Evolutionary conservation across 257 asterid genomes (phyloP), one percentile per base, ranked within the genome.

Genomic region (Penstemon barbatus): DNA sequence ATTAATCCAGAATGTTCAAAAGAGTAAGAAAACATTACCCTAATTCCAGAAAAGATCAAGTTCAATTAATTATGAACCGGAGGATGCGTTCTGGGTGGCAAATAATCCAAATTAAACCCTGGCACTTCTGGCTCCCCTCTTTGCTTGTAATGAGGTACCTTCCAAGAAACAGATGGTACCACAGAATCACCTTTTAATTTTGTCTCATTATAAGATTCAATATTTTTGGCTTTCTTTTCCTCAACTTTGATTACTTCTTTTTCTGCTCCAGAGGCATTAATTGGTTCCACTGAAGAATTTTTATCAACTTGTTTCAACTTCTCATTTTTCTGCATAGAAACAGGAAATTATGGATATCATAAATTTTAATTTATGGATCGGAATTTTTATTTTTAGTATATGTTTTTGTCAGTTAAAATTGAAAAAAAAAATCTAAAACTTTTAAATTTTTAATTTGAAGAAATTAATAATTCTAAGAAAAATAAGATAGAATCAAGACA

Each of bases 41-140:
- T 57, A 63, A 25, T 7, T 53, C 8, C 8, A 4, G 12, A 19
- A 9, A 15, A 7, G 18, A 53, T 4, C 13, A 33, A 19, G 3
- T 4, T 15, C 56, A 52, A 5, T 79, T 71, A 75, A 50, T 84
- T 84, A 73, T 84, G 84, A 51, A 56, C 63, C 4, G 89, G 86
- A 73, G 97, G 97, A 38, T 91, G 96, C 3, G 91, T 87, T 77
- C 73, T 75, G 2, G 98, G 95, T 5, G 97, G 98, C 75, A 81
- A 77, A 67, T 89, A 92, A 64, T 92, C 98, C 75, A 85, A 39
- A 72, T 87, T 86, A 70, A 89, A 83, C 65, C 84, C 87, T 9
- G 90, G 83, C 7, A 63, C 56, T 66, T 85, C 85, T 11, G 71
- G 61, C 42, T 84, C 87, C 42, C 75, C 84, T 68, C 71, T 74